A percentile compares a stretch with the other conserved stretches of the same genome.
phyloP scores from a whole-genome alignment of 768 basidiomycete species.

The Trametes cingulata region DNA sequence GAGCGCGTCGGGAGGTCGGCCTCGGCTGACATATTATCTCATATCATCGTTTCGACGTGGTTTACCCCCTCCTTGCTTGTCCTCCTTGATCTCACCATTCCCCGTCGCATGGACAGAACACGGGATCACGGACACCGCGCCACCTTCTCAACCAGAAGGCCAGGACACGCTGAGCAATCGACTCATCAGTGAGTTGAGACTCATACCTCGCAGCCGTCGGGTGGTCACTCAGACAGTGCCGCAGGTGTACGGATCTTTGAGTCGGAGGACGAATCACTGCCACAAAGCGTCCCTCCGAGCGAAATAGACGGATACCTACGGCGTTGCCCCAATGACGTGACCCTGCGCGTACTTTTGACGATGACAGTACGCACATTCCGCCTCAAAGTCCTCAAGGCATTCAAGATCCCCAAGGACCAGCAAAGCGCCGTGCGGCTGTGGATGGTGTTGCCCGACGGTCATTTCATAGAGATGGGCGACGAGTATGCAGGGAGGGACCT shows the following conservation, averaged over 20 bases:
- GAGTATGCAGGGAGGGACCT: slow-evolving; percentile 54
- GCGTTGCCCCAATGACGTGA: not conserved
- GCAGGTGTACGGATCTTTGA: slow-evolving; percentile 23
- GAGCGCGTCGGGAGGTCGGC: not conserved
- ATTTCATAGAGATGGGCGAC: slow-evolving; percentile 46
- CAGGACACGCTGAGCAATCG: slow-evolving; percentile 61
- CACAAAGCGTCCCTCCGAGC: not conserved
- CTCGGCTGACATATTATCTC: not conserved
- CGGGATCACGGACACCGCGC: slow-evolving; percentile 47
- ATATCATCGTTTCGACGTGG: not conserved
- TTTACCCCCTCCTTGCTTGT: too few relatives aligned
- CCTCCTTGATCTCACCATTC: too few relatives aligned
- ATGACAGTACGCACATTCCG: slow-evolving; percentile 70
- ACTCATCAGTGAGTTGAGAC: slow-evolving; percentile 52
- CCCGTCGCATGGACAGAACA: slow-evolving; percentile 45
- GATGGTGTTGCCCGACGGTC: slow-evolving; percentile 53
- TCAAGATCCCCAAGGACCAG: slow-evolving; percentile 34
- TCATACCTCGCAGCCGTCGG: not conserved
- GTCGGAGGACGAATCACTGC: not conserved
- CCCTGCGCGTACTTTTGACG: slow-evolving; percentile 60
- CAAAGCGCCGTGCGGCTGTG: slow-evolving; percentile 48
- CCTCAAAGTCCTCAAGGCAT: slow-evolving; percentile 59
- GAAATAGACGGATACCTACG: not conserved
- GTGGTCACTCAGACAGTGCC: not conserved
- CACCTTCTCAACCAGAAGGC: slow-evolving; percentile 31